A percentile compares a stretch with the other conserved stretches of the same genome.
These are phyloP conservation scores for Nitzschia putrida DNA, from an alignment of 108 stramenopile genomes.

Conservation along the genomic window DNA sequence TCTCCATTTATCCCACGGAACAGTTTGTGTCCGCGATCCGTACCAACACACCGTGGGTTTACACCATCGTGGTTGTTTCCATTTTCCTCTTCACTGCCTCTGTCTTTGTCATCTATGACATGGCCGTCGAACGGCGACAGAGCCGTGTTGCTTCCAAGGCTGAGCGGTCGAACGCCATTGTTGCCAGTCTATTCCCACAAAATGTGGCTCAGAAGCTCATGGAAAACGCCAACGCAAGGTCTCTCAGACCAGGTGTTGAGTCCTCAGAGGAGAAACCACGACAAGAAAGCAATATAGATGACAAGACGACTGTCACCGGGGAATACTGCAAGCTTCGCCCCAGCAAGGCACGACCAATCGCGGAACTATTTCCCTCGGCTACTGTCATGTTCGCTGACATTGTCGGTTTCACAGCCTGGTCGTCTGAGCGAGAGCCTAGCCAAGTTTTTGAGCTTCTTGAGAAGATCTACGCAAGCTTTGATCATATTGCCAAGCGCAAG, in stretches of 20 bases:
- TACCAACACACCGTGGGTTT: slow-evolving; percentile 8
- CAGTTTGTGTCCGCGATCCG: not conserved
- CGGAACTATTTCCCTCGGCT: slow-evolving; percentile 38
- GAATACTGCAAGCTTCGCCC: too few species aligned
- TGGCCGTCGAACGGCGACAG: slow-evolving; percentile 10
- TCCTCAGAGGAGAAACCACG: not conserved
- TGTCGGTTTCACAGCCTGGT: slow-evolving; percentile 57
- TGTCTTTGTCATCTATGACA: slow-evolving; percentile 9
- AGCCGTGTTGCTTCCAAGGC: slow-evolving; percentile 2
- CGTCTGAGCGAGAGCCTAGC: slow-evolving; percentile 40
- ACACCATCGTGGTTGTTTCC: not conserved
- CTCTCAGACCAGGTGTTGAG: not conserved
- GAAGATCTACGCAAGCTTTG: slow-evolving; percentile 33
- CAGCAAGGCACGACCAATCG: not conserved
- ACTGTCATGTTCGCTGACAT: slow-evolving; percentile 52
- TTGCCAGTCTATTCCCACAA: slow-evolving; percentile 28
- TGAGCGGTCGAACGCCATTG: slow-evolving; percentile 22
- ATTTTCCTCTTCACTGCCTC: not conserved
- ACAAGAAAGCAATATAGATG: slow-evolving; percentile 31
- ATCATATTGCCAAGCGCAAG: slow-evolving; percentile 27
- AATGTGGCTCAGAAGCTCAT: slow-evolving; percentile 1
- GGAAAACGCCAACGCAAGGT: not conserved
- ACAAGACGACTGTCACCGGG: not conserved
- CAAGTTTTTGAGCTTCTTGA: slow-evolving; percentile 44
- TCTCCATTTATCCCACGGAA: slow-evolving; percentile 23